Base-by-base conservation (phyloP, 371 early-diverging fungal genomes). In the Apophysomyces sp. region DNA sequence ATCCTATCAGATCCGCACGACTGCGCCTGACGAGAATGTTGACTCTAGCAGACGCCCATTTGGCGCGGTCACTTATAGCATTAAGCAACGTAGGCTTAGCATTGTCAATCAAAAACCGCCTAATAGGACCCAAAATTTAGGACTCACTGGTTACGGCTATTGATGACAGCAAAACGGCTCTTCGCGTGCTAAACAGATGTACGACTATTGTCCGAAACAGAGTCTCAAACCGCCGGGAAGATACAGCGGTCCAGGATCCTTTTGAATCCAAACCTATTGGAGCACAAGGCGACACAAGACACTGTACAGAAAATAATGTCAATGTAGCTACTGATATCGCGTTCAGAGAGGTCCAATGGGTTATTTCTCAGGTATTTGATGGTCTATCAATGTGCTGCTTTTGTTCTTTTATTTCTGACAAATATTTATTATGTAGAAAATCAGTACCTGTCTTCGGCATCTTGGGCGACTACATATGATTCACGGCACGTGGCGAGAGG, bases 401-500 rank as follows among this genome's bases (percentile, higher is more conserved):
- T 53, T 52, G 4, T 51, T 32, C 34, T 58, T 39, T 58, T 56
- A n/a, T 28, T 28, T 9, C 41, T 56, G 15, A 34, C 29, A 7
- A 30, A n/a, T 2, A 18, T 36, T 27, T 6, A 4, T 52, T n/a
- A 1, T 24, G 12, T 37, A 77, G 72, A 78, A 70, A 55, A 67
- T 87, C 30, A 68, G 83, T 18, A 74, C 73, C 15, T 80, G 77
- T 6, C 76, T 84, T 53, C 68, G 72, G 4, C 83, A 82, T 37
- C 66, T 92, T 4, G 80, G 84, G 0, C 60, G 65, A 9, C 57
- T 92, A 4, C 82, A 86, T 44, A 62, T 87, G 26, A 40, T 72
- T 0, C 87, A 86, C 1, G 94, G 94, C 0, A 87, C 91, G 4
- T 73, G 82, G 52, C 69, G 76, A 26, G 89, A 92, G 58, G 85